These are phyloP conservation scores for Violaceomyces palustris DNA, from an alignment of 1,284 basidiomycete species.

Conservation along the genomic window DNA sequence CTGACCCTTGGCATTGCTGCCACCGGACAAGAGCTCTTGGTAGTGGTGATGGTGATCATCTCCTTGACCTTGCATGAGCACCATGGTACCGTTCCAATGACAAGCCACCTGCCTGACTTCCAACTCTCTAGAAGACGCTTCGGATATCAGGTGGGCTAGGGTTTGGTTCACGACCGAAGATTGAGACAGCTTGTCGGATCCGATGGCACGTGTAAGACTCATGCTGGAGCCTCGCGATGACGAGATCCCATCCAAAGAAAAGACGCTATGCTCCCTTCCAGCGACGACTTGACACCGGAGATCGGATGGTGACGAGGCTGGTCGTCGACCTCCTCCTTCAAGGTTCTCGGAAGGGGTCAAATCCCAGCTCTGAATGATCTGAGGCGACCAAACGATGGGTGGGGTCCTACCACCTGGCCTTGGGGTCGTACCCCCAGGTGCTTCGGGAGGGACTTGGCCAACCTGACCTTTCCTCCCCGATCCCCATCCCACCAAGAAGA, in stretches of 20 bases:
- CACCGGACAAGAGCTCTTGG: conserved; percentile 6
- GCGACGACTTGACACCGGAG: conserved; percentile 2
- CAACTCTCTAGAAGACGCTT: background rate
- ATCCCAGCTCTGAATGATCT: conserved; percentile 13
- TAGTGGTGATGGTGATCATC: background rate
- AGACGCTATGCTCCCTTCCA: conserved; percentile 16
- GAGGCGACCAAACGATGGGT: conserved; percentile 11
- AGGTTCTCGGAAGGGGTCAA: background rate
- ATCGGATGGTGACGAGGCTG: too few relatives aligned
- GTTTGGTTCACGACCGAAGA: background rate
- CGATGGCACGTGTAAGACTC: conserved; percentile 5
- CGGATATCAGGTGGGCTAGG: background rate
- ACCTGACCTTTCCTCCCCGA: conserved; percentile 23
- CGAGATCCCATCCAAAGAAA: conserved; percentile 1
- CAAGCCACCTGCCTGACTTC: conserved; percentile 5
- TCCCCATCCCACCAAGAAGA: conserved; percentile 19
- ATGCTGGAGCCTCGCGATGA: background rate
- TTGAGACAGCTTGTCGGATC: conserved; percentile 16
- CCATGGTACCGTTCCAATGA: conserved; percentile 24
- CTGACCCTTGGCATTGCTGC: conserved; percentile 21
- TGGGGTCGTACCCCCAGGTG: background rate
- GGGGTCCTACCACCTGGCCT: conserved; percentile 6
- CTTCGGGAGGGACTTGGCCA: background rate
- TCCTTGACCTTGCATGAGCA: conserved; percentile 3
- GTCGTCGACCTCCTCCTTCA: background rate